A percentile compares a stretch with the other conserved stretches of the same genome.
Evolutionary conservation across 1,139 yeast species (phyloP).

Genomic region (Saccharomyces hybrid): DNA sequence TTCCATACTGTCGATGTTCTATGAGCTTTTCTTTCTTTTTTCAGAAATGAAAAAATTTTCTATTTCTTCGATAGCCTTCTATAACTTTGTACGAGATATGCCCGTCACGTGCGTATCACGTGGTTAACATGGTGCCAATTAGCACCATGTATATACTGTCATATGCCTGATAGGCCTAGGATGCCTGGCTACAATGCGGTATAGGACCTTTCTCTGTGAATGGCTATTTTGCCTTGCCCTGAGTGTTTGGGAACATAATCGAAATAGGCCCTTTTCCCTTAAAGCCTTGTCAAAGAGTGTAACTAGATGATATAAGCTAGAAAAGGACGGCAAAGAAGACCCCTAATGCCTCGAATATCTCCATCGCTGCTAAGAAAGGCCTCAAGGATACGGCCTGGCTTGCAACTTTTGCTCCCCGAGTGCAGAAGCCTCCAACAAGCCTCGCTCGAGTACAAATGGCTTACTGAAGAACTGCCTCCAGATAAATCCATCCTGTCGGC

Average conservation of each 20-base stretch:
- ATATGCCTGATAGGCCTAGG: no score
- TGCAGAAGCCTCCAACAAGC: conserved; percentile 33
- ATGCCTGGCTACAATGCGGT: no score
- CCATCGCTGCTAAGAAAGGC: conserved; percentile 4
- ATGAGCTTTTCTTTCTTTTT: neutral
- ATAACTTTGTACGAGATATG: neutral
- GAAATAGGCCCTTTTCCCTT: neutral
- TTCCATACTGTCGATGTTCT: neutral
- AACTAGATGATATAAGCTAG: neutral
- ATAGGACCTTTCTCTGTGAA: no score
- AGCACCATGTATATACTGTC: no score
- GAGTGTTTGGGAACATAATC: no score
- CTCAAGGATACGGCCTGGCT: neutral
- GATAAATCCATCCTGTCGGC: conserved; percentile 31
- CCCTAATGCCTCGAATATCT: conserved; percentile 5
- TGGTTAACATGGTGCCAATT: neutral
- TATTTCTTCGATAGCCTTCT: neutral
- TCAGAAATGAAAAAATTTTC: neutral
- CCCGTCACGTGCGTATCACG: neutral
- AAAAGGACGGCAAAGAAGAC: neutral
- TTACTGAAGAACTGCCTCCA: conserved; percentile 30
- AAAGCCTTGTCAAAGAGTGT: neutral
- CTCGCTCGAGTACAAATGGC: conserved; percentile 44
- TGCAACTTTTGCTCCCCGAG: conserved; percentile 31
- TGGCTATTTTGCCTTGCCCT: no score